Percentiles rank a stretch among this genome's conserved stretches.
These are phyloP conservation scores for Nigrospora osmanthi DNA, from an alignment of 2,329 filamentous ascomycete species.

Conservation along the genomic window DNA sequence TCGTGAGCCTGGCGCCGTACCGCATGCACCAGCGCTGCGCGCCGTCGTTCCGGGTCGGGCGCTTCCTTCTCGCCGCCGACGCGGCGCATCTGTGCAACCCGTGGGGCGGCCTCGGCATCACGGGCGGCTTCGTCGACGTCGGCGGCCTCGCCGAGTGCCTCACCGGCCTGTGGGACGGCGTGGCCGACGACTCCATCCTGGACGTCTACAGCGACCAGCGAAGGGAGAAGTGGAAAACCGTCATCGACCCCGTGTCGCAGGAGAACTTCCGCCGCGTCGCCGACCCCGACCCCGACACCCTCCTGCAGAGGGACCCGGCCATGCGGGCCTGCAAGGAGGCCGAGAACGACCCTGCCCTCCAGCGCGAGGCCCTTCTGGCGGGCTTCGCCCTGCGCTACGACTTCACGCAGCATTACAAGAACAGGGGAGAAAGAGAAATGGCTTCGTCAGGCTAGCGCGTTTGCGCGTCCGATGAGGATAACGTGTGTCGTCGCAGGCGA, in stretches of 20 bases:
- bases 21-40: conserved; percentile 55
- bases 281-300: conserved; percentile 29
- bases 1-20: conserved; percentile 52
- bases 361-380: conserved; percentile 25
- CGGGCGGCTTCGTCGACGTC: conserved; percentile 56
- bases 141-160: conserved; percentile 55
- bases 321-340: conserved; percentile 27
- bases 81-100: conserved; percentile 50
- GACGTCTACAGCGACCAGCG: conserved; percentile 37
- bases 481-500: no score
- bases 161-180: conserved; percentile 33
- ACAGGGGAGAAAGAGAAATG: no score
- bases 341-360: conserved; percentile 22
- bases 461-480: no score
- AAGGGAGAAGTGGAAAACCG: conserved; percentile 34
- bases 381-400: conserved; percentile 32
- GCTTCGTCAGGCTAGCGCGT: no score
- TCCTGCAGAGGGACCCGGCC: conserved; percentile 28
- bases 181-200: conserved; percentile 33
- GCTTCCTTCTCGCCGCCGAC: conserved; percentile 50
- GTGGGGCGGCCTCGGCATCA: conserved; percentile 54
- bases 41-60: conserved; percentile 46
- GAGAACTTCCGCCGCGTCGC: conserved; percentile 35
- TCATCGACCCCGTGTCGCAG: conserved; percentile 34
- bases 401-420: conserved; percentile 34